A percentile compares a stretch with the other conserved stretches of the same genome.
phyloP scores from a whole-genome alignment of 2,329 filamentous ascomycete genomes.

The Pestalotiopsis sp. region DNA sequence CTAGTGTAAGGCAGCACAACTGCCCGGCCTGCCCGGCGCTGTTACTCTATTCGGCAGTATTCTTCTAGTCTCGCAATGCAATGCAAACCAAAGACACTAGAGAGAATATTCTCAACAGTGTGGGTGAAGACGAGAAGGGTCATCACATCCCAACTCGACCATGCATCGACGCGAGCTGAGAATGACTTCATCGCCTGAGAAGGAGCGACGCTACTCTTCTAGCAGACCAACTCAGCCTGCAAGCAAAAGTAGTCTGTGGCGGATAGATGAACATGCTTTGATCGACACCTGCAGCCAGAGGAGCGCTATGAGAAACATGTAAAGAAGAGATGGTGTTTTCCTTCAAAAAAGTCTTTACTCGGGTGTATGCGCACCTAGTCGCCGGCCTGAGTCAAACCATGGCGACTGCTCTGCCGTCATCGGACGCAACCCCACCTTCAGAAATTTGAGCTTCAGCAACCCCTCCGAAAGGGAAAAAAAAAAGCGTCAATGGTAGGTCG shows the following conservation, averaged over 20 bases:
- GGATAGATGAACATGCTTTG: background rate
- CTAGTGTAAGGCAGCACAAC: background rate
- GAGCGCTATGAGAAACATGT: background rate
- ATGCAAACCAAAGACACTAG: background rate
- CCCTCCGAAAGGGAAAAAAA: background rate
- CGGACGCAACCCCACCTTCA: constrained; percentile 7
- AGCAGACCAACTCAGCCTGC: background rate
- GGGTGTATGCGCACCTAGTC: background rate
- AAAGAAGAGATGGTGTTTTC: background rate
- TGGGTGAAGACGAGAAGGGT: background rate
- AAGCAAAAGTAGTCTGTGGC: background rate
- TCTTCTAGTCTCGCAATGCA: background rate
- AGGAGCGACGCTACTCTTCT: background rate
- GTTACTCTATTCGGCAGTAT: background rate
- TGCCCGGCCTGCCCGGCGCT: background rate
- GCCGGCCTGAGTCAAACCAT: background rate
- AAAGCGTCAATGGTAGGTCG: background rate
- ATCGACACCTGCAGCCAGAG: background rate
- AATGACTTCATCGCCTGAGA: background rate
- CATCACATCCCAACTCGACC: background rate
- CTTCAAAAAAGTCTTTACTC: background rate
- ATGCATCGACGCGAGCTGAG: background rate
- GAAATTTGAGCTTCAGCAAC: background rate
- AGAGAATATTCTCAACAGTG: background rate
- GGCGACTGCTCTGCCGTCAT: constrained; percentile 1